Percentiles rank a stretch among this genome's conserved stretches.
Evolutionary conservation across 2,329 filamentous ascomycete species (phyloP).

Genomic region (Botryotinia narcissicola): DNA sequence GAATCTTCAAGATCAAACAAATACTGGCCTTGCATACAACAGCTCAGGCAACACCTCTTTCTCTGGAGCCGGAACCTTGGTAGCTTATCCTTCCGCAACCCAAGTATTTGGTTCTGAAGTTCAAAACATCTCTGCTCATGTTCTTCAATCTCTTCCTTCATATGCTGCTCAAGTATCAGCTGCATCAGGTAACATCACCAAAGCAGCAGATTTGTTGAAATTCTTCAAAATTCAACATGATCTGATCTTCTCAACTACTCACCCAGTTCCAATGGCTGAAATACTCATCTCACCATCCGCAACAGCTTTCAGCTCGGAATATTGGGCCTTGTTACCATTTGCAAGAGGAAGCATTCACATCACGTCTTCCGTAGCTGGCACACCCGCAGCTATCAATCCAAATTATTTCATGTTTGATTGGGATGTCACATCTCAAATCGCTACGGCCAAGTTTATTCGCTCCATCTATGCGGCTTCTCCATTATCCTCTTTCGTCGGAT

Average conservation of each 20-base stretch:
- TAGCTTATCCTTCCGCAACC: constrained; percentile 2
- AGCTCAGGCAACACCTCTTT: constrained; percentile 30
- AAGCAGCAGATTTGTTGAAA: constrained; percentile 7
- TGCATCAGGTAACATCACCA: constrained; percentile 44
- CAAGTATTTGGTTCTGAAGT: constrained; percentile 11
- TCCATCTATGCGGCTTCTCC: not conserved
- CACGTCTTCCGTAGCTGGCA: constrained; percentile 39
- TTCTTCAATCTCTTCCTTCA: constrained; percentile 3
- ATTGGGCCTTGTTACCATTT: constrained; percentile 45
- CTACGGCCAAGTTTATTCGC: constrained; percentile 1
- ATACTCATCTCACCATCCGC: constrained; percentile 49
- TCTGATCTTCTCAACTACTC: constrained; percentile 37
- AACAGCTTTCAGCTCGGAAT: constrained; percentile 27
- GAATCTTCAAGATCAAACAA: constrained; percentile 33
- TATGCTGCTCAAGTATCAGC: constrained; percentile 33
- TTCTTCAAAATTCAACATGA: constrained; percentile 17
- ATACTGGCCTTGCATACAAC: constrained; percentile 14
- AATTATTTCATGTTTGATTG: constrained; percentile 40
- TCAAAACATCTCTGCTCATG: not conserved
- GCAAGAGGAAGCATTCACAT: constrained; percentile 58
- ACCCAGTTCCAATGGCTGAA: constrained; percentile 47
- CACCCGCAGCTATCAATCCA: constrained; percentile 49
- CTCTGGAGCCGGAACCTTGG: not conserved
- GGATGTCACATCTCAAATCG: constrained; percentile 1
- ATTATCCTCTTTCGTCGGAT: not conserved